Evolutionary conservation across 2,329 filamentous ascomycete genomes (phyloP).

Genomic region (Verticillium zaregamsianum): DNA sequence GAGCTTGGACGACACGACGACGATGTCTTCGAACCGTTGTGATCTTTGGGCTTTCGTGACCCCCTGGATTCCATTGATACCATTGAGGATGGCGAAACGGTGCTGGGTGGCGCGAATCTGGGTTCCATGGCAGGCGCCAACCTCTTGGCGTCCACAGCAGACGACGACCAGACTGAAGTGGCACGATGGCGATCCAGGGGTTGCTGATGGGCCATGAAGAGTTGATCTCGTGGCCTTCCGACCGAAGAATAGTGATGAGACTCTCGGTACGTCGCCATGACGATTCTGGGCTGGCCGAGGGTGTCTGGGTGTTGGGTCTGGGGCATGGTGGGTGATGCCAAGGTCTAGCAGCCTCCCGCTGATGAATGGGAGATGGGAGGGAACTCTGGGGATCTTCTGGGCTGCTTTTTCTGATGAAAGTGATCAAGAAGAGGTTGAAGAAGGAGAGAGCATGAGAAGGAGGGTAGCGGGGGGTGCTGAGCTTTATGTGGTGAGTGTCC

Average conservation of each 20-base stretch:
- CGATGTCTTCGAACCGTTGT: neutral
- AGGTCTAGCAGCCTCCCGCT: neutral
- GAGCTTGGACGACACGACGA: neutral
- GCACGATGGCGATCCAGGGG: neutral
- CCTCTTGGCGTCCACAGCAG: neutral
- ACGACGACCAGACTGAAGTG: neutral
- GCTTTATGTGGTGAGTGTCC: slow-evolving; percentile 14
- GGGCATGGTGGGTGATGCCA: neutral
- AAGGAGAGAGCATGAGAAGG: slow-evolving; percentile 6
- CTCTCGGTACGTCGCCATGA: neutral
- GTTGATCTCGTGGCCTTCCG: neutral
- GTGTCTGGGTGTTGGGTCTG: neutral
- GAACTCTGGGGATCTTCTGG: neutral
- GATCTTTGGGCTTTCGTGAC: neutral
- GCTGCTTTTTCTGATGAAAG: slow-evolving; percentile 3
- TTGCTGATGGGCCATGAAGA: neutral
- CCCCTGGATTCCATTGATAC: neutral
- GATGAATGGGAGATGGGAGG: slow-evolving; percentile 3
- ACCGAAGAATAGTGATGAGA: neutral
- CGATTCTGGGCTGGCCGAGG: neutral
- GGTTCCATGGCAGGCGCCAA: neutral
- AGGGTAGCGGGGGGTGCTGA: slow-evolving; percentile 10
- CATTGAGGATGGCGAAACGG: neutral
- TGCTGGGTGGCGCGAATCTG: neutral
- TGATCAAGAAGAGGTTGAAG: slow-evolving; percentile 1